phyloP scores from a whole-genome alignment of 176 grass and related monocot genomes.

The Hyparrhenia diplandra region DNA sequence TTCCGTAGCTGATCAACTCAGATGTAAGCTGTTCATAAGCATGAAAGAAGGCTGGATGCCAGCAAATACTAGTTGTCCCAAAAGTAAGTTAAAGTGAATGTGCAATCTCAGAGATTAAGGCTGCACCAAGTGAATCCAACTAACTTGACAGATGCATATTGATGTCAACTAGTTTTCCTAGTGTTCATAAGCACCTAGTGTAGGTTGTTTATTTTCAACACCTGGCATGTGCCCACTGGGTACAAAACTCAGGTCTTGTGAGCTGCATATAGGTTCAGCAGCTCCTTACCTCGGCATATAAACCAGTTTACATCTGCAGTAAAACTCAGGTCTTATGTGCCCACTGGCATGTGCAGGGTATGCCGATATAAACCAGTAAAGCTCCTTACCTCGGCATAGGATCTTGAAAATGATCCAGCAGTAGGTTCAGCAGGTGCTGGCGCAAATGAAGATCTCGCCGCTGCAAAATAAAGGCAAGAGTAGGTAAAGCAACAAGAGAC shows the following conservation, averaged over 20 bases:
- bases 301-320: too few species aligned
- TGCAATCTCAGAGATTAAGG: neutral
- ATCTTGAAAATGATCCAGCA: slow-evolving; percentile 40
- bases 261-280: too few species aligned
- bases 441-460: slow-evolving; percentile 45
- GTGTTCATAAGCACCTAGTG: too few species aligned
- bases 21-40: neutral
- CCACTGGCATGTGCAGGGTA: neutral
- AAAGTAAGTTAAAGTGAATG: neutral
- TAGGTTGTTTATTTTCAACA: neutral
- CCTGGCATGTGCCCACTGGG: neutral
- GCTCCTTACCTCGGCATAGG: slow-evolving; percentile 50
- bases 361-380: neutral
- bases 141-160: neutral
- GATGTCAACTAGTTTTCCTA: neutral
- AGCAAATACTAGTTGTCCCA: neutral
- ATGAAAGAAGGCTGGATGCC: neutral
- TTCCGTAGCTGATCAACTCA: neutral
- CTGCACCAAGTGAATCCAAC: neutral
- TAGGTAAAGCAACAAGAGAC: neutral
- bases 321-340: neutral
- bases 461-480: slow-evolving; percentile 25
- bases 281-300: too few species aligned
- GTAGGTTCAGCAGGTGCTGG: slow-evolving; percentile 40
- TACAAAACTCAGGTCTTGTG: too few species aligned